Percentiles rank a stretch among this genome's conserved stretches.
Conservation (phyloP, 192 early-diverging fungal species). For the Linnemannia zychae region DNA sequence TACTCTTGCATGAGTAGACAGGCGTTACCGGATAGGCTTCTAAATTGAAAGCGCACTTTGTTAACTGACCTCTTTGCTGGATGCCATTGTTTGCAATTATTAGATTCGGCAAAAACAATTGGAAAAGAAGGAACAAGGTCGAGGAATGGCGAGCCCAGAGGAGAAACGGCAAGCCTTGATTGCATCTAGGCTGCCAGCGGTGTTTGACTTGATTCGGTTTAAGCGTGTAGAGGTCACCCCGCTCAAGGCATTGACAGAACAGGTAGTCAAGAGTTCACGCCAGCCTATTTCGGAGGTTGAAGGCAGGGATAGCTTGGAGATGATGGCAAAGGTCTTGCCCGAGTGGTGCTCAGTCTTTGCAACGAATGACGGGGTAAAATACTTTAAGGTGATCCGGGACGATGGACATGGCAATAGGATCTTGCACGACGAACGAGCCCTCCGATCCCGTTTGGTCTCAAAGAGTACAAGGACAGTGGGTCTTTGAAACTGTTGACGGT, state of each 20-base stretch:
- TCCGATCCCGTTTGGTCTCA: slow-evolving; percentile 23
- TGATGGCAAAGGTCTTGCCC: slow-evolving; percentile 33
- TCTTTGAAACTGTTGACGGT: not conserved
- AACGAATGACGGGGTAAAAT: slow-evolving; percentile 15
- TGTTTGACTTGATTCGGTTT: slow-evolving; percentile 52
- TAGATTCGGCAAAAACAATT: slow-evolving; percentile 44
- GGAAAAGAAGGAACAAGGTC: slow-evolving; percentile 13
- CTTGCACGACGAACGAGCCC: slow-evolving; percentile 22
- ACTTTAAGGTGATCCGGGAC: slow-evolving; percentile 39
- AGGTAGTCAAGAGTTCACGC: slow-evolving; percentile 39
- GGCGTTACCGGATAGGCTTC: not conserved
- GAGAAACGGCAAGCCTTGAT: slow-evolving; percentile 30
- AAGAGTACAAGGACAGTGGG: not conserved
- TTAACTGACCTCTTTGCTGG: too few relatives aligned
- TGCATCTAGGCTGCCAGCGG: slow-evolving; percentile 22
- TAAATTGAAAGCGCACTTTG: too few relatives aligned
- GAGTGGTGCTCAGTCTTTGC: slow-evolving; percentile 47
- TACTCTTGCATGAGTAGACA: not conserved
- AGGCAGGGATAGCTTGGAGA: slow-evolving; percentile 39
- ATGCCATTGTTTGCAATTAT: too few relatives aligned
- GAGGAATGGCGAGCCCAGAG: slow-evolving; percentile 16
- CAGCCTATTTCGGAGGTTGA: slow-evolving; percentile 42
- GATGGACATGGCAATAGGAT: slow-evolving; percentile 25
- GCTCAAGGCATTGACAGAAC: slow-evolving; percentile 21
- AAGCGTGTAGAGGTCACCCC: slow-evolving; percentile 45